These are phyloP conservation scores for Daldinia bambusicola DNA, from an alignment of 495 filamentous ascomycete species.

Conservation along the genomic window DNA sequence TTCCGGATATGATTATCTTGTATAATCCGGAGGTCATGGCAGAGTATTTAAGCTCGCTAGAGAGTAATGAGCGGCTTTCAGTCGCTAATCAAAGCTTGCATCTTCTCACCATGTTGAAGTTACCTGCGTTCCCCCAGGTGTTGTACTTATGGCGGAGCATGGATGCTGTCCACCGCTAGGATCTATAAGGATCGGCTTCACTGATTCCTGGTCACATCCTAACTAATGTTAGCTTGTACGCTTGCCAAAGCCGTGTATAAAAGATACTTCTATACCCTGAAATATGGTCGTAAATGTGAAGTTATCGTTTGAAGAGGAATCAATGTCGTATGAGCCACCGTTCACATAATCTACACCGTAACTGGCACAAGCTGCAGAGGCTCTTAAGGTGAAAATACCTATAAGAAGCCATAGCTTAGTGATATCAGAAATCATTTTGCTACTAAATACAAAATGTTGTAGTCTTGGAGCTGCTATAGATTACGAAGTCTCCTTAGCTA, in stretches of 20 bases:
- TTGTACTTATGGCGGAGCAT: conserved; percentile 53
- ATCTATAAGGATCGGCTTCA: conserved; percentile 54
- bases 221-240: conserved; percentile 3
- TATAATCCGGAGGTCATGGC: conserved; percentile 54
- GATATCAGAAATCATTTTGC: conserved; percentile 35
- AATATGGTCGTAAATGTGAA: conserved; percentile 57
- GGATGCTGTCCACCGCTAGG: conserved; percentile 50
- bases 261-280: conserved; percentile 46
- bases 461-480: conserved; percentile 5
- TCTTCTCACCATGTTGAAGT: conserved; percentile 54
- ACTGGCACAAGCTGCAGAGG: conserved; percentile 50
- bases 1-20: conserved; percentile 54
- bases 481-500: not conserved
- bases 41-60: conserved; percentile 54
- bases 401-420: conserved; percentile 22
- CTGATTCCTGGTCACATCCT: conserved; percentile 54
- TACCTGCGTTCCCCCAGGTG: conserved; percentile 50
- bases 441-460: not conserved
- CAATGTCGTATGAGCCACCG: conserved; percentile 56
- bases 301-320: conserved; percentile 53
- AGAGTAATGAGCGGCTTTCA: conserved; percentile 6
- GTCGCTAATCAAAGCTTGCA: not conserved
- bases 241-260: not conserved
- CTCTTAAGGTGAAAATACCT: conserved; percentile 43
- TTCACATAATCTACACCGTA: conserved; percentile 58